These are phyloP conservation scores for Volvariella surrecta DNA, from an alignment of 1,284 basidiomycete genomes.

Conservation along the genomic window DNA sequence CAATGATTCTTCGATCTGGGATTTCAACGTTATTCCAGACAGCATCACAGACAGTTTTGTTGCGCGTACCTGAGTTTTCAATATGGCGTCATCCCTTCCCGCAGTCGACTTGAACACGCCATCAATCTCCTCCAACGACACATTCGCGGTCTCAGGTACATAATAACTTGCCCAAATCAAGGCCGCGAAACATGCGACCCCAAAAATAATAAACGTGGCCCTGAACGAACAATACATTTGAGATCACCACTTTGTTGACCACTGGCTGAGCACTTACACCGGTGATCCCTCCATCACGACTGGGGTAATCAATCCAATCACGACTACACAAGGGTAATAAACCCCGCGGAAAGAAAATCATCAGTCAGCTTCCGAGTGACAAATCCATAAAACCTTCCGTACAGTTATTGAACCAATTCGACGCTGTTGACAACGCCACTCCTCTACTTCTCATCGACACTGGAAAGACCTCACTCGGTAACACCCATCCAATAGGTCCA, in stretches of 20 bases:
- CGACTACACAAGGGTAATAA: slow-evolving; percentile 40
- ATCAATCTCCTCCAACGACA: slow-evolving; percentile 74
- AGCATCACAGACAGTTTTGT: background rate
- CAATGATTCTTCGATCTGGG: background rate
- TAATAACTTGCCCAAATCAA: slow-evolving; percentile 60
- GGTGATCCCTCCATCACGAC: slow-evolving; percentile 56
- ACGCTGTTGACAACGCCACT: slow-evolving; percentile 76
- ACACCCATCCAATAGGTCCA: slow-evolving; percentile 82
- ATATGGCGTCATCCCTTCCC: slow-evolving; percentile 40
- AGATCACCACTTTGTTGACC: too few species aligned
- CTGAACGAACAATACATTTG: slow-evolving; percentile 21
- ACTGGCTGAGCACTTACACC: slow-evolving; percentile 31
- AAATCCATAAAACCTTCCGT: background rate
- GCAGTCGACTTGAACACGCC: slow-evolving; percentile 51
- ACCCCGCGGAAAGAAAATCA: slow-evolving; percentile 4
- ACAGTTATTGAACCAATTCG: slow-evolving; percentile 82
- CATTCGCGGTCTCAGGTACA: slow-evolving; percentile 71
- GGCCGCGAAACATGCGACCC: slow-evolving; percentile 51
- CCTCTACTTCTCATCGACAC: slow-evolving; percentile 81
- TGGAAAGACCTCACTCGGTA: slow-evolving; percentile 80
- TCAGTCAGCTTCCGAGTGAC: slow-evolving; percentile 15
- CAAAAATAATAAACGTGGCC: slow-evolving; percentile 62
- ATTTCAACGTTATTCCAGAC: background rate
- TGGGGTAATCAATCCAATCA: slow-evolving; percentile 77
- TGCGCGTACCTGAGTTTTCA: slow-evolving; percentile 38